Evolutionary conservation across 1,284 basidiomycete species (phyloP), one percentile per base, ranked within the genome.

Genomic region (Veloboletus limbatus): DNA sequence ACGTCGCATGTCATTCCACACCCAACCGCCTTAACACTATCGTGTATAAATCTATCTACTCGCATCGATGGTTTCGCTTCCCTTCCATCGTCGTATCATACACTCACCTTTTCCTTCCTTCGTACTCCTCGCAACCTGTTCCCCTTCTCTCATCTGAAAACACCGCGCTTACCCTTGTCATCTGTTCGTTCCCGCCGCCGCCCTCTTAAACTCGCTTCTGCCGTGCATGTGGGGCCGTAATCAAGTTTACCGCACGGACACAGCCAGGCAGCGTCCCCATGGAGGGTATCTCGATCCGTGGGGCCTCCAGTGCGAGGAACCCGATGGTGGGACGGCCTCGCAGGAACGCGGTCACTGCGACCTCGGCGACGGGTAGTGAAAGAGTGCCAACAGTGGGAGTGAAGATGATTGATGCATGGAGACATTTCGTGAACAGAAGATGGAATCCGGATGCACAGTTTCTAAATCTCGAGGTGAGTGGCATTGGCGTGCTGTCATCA

Each of bases 401-500:
- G 45, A 79, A 74, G 54, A 59, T 71, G 21, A 65, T 88, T 18
- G 82, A 86, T 46, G 64, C 78, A 22, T 88, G 86, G 83, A 75
- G 76, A 58, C 76, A 85, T 56, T 75, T 90, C 58, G 81, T 92
- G 24, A 69, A 79, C 51, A 78, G 72, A 51, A 75, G 88, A 41
- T 92, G 79, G 74, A 82, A 86, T 64, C 60, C 81, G 5, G 79
- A 87, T 34, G 65, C 72, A 3, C 77, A 76, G 53, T 90, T 85
- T 63, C 73, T 93, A 40, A 90, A 93, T 61, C 80, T 93, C 42
- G 88, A 88, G 72, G 87, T 88, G 62, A 65, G 80, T 51, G 24
- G 36, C 18, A 9, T 18, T 39, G 17, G 14, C 45, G 16, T 54
- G 4, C 30, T 33, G 34, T 20, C 5, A 4, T 31, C 16, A 21